Evolutionary conservation across 1,139 yeast genomes (phyloP), one percentile per base, ranked within the genome.

Genomic region (Candida tetrigidarum): DNA sequence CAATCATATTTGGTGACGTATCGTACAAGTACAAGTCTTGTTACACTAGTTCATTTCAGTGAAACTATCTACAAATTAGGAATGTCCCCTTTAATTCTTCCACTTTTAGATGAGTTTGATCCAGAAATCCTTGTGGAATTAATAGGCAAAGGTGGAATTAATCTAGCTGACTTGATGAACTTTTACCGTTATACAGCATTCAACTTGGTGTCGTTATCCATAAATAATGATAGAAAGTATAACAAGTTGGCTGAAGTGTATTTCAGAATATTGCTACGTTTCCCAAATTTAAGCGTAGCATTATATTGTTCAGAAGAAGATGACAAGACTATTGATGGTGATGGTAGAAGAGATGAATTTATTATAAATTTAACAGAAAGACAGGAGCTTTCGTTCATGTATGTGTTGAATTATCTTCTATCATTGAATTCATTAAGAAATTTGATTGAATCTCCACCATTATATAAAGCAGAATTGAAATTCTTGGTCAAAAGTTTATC

Each of bases 301-400:
- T 27, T 47, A 14, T 52, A 47, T 33, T 33, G 28, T 27, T 20
- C 44, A 33, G 52, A 42, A 23, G 52, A 42, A 19, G 33, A 27
- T 14, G 34, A 44, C 15, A 43, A 45, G 30, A 19, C 14, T n/a
- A 20, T 9, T 16, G 4, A 27, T 5, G 33, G 26, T 6, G 44
- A 36, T 15, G 36, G 20, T 14, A 4, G 18, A 11, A 35, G 38
- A 14, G 50, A 48, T 11, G 45, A 46, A 11, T 43, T 37, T 16
- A 45, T 57, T 4, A 16, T 53, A 8, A 41, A 35, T 25, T 35
- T 56, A n/a, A 16, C 39, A 4, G 67, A 62, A 37, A 56, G 76
- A 42, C 71, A 66, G 40, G 76, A 71, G 45, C 57, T 70, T 9
- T 60, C 76, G 3, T 53, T 70, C 42, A 41, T 69, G 47, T 71